Evolutionary conservation across 805 yeast species (phyloP).

Genomic region (Metschnikowia anglica): DNA sequence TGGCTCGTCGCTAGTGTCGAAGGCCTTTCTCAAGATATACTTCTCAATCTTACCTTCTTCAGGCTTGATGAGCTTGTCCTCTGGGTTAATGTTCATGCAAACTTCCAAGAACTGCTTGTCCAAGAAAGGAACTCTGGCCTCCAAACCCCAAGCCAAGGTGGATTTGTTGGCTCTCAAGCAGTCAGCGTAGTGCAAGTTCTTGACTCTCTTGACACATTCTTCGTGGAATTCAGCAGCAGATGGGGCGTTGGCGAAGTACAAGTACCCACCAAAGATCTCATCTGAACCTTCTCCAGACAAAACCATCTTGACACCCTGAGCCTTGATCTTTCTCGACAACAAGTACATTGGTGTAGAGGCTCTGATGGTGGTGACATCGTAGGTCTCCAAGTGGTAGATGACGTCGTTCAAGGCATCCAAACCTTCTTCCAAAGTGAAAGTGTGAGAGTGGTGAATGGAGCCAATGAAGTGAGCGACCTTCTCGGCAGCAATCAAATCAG

Average conservation of each 20-base stretch:
- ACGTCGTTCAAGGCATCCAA: conserved; percentile 93
- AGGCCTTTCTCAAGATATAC: conserved; percentile 95
- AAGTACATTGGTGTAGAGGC: conserved; percentile 99
- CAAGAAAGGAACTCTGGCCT: conserved; percentile 98
- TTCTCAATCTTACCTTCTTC: conserved; percentile 84
- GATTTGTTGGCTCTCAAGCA: conserved; percentile 99
- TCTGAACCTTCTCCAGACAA: conserved; percentile 98
- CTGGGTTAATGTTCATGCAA: conserved; percentile 92
- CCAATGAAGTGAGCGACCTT: conserved; percentile 96
- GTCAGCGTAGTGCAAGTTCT: conserved; percentile 95
- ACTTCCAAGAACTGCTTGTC: conserved; percentile 90
- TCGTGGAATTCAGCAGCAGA: conserved; percentile 88
- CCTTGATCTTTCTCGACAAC: conserved; percentile 93
- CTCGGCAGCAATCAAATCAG: conserved; percentile 94
- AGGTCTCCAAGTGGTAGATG: conserved; percentile 93
- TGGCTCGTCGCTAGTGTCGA: conserved; percentile 88
- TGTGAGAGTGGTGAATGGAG: conserved; percentile 96
- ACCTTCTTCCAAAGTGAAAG: conserved; percentile 96
- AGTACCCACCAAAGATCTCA: conserved; percentile 97
- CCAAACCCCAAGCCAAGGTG: conserved; percentile 99
- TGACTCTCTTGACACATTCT: conserved; percentile 93
- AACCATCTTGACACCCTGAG: conserved; percentile 99
- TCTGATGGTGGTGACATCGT: conserved; percentile 97
- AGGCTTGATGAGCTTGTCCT: conserved; percentile 79
- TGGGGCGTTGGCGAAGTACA: conserved; percentile 97